Base-by-base conservation (phyloP, 106 monocot genomes). In the Apostasia ramifera region DNA sequence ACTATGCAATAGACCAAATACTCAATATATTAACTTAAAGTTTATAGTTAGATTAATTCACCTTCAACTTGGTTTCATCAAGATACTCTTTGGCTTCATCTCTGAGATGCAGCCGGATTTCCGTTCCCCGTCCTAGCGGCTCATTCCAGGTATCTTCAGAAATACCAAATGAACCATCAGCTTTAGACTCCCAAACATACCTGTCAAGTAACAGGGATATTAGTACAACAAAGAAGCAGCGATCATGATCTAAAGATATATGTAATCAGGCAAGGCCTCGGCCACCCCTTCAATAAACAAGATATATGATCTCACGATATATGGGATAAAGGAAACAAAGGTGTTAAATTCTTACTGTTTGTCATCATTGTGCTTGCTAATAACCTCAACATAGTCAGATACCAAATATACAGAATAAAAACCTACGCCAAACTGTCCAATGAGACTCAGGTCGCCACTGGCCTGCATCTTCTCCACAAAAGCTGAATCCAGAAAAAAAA, bases 401-500 rank as follows among this genome's bases (percentile, higher is more conserved):
- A 98, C 97, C 56, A 98, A 82, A 76, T 98, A 98, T 8, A 93
- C 97, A 47, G 97, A 98, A 66, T 98, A 98, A 78, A 97, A 97
- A 1, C 95, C 95, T 73, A 97, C 95, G 65, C 95, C 95, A 70
- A 97, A 97, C 68, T 97, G 97, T 37, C 97, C 97, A 66, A 98
- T 98, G 51, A 98, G 93, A 73, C 78, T 98, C 39, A 98, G 78
- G 59, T 98, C 97, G 67, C 97, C 97, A 13, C 97, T 87, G 40
- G 87, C 83, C 80, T 98, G 97, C 90, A 93, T 90, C 69, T 98
- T 98, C 80, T 98, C 97, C 66, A 98, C 77, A 78, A 98, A 98
- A 71, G 97, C 97, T 98, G 75, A 10, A 70, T 8, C 61, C 46
- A 71, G 7, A 5, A 47, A 46, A 53, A n/a, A 53, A 6, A 26